Base-by-base conservation (phyloP, 106 monocot species). In the Allium fistulosum region DNA sequence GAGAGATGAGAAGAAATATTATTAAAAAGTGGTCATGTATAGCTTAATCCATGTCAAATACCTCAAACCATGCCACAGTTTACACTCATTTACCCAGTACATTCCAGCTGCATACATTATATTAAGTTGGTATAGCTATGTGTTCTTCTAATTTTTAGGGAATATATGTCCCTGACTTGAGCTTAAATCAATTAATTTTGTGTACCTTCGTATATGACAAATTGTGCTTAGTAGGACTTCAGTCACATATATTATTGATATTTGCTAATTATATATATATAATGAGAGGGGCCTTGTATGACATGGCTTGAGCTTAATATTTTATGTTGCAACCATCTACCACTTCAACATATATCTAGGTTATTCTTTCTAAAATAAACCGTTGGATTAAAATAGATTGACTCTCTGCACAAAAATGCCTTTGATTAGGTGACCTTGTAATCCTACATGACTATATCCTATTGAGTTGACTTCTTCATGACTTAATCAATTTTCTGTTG, bases 21-120 rank as follows among this genome's bases (percentile, higher is more conserved):
- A 76, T 66, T 77, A 79, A 81, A 81, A 53, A 52, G 66, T 73
- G 53, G 53, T 55, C 53, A 55, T 55, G 1, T 55, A 15, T 12
- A 55, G 11, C 15, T 12, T 55, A 55, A 55, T 55, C 64, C 69
- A 72, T 76, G 78, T 75, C 81, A 49, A 82, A 63, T 63, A 71
- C 78, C 78, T 72, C 74, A 81, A 78, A 53, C 55, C 68, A 77
- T 52, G 56, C 73, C 63, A 64, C 69, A 58, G 13, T 51, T 50
- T 67, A 74, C 61, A 80, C 77, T 80, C 80, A 56, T 71, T 37
- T 37, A 37, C 37, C 37, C 37, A 37, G 37, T 37, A 37, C 37
- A 37, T 37, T 37, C 0, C 37, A 37, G 5, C 2, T 77, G 48
- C 77, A 60, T 66, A 51, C 51, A 48, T 56, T 11, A 79, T 62